Evolutionary conservation across 495 filamentous ascomycete species (phyloP).

Genomic region (Geopyxis carbonaria): DNA sequence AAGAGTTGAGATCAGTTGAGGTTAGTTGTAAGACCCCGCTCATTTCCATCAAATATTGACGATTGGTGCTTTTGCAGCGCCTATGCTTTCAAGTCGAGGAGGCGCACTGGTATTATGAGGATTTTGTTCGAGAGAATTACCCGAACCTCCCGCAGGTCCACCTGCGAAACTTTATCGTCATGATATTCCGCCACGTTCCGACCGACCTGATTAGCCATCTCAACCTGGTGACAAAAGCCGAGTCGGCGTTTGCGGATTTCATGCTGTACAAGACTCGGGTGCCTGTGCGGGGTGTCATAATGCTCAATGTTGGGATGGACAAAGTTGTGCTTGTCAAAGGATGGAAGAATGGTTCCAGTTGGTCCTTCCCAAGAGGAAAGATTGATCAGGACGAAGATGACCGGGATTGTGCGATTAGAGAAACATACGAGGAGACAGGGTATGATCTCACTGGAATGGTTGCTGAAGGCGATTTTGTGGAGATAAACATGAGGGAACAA

Average conservation of each 20-base stretch:
- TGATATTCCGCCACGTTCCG: conserved; percentile 85
- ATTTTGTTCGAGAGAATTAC: conserved; percentile 86
- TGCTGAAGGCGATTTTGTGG: conserved; percentile 48
- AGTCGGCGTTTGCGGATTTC: conserved; percentile 76
- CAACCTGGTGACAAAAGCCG: conserved; percentile 56
- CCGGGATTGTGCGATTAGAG: conserved; percentile 75
- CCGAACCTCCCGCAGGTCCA: conserved; percentile 68
- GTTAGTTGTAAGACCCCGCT: conserved; percentile 3
- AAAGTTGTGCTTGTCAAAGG: conserved; percentile 82
- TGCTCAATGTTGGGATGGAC: conserved; percentile 84
- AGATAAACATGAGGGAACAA: conserved; percentile 79
- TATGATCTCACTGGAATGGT: conserved; percentile 71
- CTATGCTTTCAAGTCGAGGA: conserved; percentile 98
- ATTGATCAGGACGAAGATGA: conserved; percentile 94
- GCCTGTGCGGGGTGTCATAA: conserved; percentile 80
- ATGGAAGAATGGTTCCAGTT: conserved; percentile 89
- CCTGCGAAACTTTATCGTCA: conserved; percentile 62
- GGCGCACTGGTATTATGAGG: conserved; percentile 99
- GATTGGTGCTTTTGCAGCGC: conserved; percentile 28
- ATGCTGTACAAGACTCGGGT: conserved; percentile 84
- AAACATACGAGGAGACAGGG: conserved; percentile 92
- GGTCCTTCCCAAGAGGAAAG: conserved; percentile 93
- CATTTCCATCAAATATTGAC: conserved; percentile 2
- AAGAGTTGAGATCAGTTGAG: conserved; percentile 75
- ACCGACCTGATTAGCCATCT: conserved; percentile 35